These are phyloP conservation scores for Nothophytophthora sp. DNA, from an alignment of 352 stramenopile genomes.

Conservation along the genomic window DNA sequence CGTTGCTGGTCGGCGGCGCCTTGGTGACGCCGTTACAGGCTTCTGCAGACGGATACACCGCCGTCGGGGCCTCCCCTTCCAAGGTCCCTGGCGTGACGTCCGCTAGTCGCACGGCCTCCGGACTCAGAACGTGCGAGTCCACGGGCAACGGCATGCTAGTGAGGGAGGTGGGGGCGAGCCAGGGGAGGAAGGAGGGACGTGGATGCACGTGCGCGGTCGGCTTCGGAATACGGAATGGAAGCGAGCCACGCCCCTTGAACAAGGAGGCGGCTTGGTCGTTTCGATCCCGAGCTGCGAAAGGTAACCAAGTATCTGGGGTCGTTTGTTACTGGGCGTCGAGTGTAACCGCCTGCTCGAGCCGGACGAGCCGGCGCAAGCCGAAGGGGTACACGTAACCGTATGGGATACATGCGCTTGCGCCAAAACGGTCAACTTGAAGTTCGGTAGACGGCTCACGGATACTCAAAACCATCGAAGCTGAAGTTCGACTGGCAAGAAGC, in stretches of 20 bases:
- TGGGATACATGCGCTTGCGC: too few relatives aligned
- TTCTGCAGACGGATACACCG: too few relatives aligned
- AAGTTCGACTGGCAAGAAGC: neutral
- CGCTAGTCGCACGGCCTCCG: slow-evolving; percentile 18
- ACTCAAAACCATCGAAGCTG: slow-evolving; percentile 20
- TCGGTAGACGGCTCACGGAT: slow-evolving; percentile 7
- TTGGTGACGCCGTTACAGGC: slow-evolving; percentile 16
- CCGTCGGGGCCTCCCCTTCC: neutral
- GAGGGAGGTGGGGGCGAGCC: neutral
- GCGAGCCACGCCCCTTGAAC: slow-evolving; percentile 1
- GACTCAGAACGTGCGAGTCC: slow-evolving; percentile 7
- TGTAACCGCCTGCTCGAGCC: too few relatives aligned
- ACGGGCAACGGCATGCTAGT: slow-evolving; percentile 27
- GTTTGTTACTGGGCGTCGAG: too few relatives aligned
- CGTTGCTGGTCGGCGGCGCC: slow-evolving; percentile 25
- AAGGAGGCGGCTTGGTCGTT: too few relatives aligned
- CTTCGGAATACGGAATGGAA: slow-evolving; percentile 17
- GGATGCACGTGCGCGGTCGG: neutral
- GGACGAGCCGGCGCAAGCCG: too few relatives aligned
- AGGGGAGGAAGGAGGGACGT: neutral
- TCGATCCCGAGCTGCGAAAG: too few relatives aligned
- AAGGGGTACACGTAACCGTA: too few relatives aligned
- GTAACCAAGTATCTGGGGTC: too few relatives aligned
- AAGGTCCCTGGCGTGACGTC: neutral
- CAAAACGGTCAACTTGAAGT: too few relatives aligned